phyloP scores from a whole-genome alignment of 306 rosid genomes.

The Ormosia emarginata region DNA sequence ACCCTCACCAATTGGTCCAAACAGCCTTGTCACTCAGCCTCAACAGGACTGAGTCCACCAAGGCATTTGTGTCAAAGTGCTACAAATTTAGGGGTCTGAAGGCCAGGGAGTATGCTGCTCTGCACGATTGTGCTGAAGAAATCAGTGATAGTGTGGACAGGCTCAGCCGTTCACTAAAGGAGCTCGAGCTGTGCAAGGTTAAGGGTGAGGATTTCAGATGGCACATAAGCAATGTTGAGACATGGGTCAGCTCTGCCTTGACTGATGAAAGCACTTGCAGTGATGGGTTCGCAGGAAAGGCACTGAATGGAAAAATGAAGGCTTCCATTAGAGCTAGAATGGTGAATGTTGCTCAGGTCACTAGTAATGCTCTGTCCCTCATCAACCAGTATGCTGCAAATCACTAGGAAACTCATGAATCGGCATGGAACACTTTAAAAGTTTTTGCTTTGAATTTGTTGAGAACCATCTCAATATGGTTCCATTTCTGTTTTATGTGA shows the following conservation, averaged over 20 bases:
- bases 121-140: slow-evolving; percentile 35
- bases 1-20: slow-evolving; percentile 35
- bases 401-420: not conserved
- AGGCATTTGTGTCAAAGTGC: slow-evolving; percentile 22
- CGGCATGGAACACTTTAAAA: not conserved
- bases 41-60: slow-evolving; percentile 30
- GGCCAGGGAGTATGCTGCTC: slow-evolving; percentile 27
- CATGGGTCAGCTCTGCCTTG: slow-evolving; percentile 43
- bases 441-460: not conserved
- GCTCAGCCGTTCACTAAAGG: slow-evolving; percentile 26
- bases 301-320: slow-evolving; percentile 25
- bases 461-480: not conserved
- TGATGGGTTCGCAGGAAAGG: slow-evolving; percentile 42
- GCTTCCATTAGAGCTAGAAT: slow-evolving; percentile 22
- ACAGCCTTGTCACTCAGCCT: slow-evolving; percentile 34
- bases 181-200: slow-evolving; percentile 30
- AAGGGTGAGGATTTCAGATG: slow-evolving; percentile 34
- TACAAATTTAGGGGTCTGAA: slow-evolving; percentile 26
- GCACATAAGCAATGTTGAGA: slow-evolving; percentile 53
- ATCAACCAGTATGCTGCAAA: slow-evolving; percentile 39
- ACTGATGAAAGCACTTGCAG: slow-evolving; percentile 39
- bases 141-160: slow-evolving; percentile 38
- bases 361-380: slow-evolving; percentile 45
- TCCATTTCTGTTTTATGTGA: not conserved
- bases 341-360: slow-evolving; percentile 45